Evolutionary conservation across 805 yeast species (phyloP), one percentile per base, ranked within the genome.

Genomic region (Yamadazyma sp.): DNA sequence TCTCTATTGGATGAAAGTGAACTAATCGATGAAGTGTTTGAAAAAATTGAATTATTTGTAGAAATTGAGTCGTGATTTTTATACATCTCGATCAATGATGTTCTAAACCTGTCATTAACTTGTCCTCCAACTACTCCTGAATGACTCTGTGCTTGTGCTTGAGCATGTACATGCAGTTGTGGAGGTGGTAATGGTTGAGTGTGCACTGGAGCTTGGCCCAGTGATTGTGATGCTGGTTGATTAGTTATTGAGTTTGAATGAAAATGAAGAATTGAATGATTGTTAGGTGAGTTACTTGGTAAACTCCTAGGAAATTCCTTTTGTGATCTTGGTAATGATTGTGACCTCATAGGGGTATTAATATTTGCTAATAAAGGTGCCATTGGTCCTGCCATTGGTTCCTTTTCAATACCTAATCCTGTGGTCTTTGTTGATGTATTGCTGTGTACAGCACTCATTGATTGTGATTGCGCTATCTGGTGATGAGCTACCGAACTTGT

Each of bases 1-100:
- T 43, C 47, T 33, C 48, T 33, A 16, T 44, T 36, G 13, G 65
- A 55, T 13, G 56, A 45, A 2, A 55, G 39, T 10, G 66, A 58
- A n/a, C 62, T 55, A 3, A 64, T 31, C 26, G 65, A 58, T 11
- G 64, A 62, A 31, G 62, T 55, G 38, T 54, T 60, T 12, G 69
- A 61, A 38, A 65, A 64, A 5, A 65, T 41, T 9, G 69, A 62
- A 16, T 49, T 47, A 29, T 37, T 43, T 12, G 50, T 40, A 17
- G 63, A 39, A 8, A 23, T 23, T n/a, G 43, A 28, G 21, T 44
- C 48, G 4, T 44, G 41, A 22, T 29, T 33, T 27, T 36, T 38
- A 29, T 44, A 42, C 23, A 63, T 42, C 41, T 62, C 69, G 16
- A 61, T 47, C 24, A 63, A 46, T 5, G 65, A 60, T 4, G 70